Evolutionary conservation across 2,329 filamentous ascomycete genomes (phyloP).

Genomic region (Alternaria sp.): DNA sequence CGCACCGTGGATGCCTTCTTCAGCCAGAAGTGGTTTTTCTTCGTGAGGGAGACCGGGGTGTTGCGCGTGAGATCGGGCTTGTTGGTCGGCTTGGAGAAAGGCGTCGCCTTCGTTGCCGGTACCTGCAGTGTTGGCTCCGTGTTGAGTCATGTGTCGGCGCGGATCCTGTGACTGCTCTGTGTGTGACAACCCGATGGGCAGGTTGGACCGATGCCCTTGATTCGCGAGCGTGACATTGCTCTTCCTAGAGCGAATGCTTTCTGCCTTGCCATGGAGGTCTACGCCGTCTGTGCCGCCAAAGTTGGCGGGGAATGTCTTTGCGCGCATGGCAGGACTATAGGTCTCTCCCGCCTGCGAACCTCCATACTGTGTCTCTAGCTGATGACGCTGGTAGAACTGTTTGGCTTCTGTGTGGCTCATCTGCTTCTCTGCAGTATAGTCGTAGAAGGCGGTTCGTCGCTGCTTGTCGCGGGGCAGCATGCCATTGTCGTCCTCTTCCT

Average conservation of each 20-base stretch:
- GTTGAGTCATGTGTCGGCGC: conserved; percentile 24
- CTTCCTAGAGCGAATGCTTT: conserved; percentile 52
- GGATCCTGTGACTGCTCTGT: conserved; percentile 38
- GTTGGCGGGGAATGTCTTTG: conserved; percentile 54
- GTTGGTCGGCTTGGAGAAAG: conserved; percentile 56
- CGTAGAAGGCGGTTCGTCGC: conserved; percentile 84
- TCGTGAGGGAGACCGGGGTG: conserved; percentile 63
- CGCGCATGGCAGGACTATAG: conserved; percentile 52
- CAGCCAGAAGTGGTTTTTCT: conserved; percentile 60
- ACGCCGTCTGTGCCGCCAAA: conserved; percentile 45
- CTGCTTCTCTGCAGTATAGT: conserved; percentile 90
- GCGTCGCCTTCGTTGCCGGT: conserved; percentile 30
- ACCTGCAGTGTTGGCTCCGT: conserved; percentile 19
- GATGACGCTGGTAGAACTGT: conserved; percentile 91
- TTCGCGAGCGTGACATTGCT: conserved; percentile 45
- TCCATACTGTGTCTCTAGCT: conserved; percentile 63
- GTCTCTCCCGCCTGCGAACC: conserved; percentile 49
- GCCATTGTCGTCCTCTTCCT: conserved; percentile 38
- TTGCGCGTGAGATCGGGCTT: conserved; percentile 56
- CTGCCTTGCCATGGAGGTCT: conserved; percentile 47
- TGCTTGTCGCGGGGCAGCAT: conserved; percentile 60
- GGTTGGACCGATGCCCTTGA: conserved; percentile 33
- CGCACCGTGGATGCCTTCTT: conserved; percentile 64
- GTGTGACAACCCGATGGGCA: conserved; percentile 39
- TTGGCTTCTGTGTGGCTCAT: conserved; percentile 95